phyloP scores from a whole-genome alignment of 805 yeast genomes.

The Scheffersomyces coipomensis region DNA sequence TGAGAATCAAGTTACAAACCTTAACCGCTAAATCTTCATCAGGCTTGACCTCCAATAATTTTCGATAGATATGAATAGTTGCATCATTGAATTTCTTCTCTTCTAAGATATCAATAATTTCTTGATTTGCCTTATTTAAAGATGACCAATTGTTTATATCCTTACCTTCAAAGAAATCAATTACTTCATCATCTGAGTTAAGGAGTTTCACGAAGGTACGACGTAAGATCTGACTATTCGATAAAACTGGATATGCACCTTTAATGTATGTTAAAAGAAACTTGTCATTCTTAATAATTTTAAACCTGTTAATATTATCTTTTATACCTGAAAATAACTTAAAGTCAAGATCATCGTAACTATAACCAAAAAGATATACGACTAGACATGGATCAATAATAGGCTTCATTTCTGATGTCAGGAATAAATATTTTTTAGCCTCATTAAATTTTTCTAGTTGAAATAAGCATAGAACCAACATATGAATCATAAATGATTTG shows the following conservation, averaged over 20 bases:
- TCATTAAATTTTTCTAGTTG: neutral
- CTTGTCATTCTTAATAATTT: neutral
- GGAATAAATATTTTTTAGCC: neutral
- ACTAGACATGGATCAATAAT: neutral
- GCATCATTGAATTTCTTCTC: slow-evolving; percentile 2
- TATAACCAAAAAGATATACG: neutral
- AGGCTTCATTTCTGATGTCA: neutral
- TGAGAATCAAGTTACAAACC: slow-evolving; percentile 1
- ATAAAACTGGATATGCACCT: neutral
- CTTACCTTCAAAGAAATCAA: neutral
- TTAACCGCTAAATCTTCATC: slow-evolving; percentile 5
- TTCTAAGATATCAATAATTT: slow-evolving; percentile 1
- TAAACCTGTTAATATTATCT: neutral
- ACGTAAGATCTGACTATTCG: neutral
- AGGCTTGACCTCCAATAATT: neutral
- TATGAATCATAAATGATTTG: neutral
- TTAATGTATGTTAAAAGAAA: neutral
- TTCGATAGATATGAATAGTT: slow-evolving; percentile 5
- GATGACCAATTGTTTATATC: neutral
- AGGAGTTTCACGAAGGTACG: neutral
- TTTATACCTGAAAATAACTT: neutral
- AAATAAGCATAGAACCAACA: neutral
- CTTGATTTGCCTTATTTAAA: slow-evolving; percentile 1
- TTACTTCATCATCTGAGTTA: slow-evolving; percentile 1
- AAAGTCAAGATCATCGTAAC: neutral